Evolutionary conservation across 352 stramenopile genomes (phyloP).

Genomic region (Phytopythium delawarense): DNA sequence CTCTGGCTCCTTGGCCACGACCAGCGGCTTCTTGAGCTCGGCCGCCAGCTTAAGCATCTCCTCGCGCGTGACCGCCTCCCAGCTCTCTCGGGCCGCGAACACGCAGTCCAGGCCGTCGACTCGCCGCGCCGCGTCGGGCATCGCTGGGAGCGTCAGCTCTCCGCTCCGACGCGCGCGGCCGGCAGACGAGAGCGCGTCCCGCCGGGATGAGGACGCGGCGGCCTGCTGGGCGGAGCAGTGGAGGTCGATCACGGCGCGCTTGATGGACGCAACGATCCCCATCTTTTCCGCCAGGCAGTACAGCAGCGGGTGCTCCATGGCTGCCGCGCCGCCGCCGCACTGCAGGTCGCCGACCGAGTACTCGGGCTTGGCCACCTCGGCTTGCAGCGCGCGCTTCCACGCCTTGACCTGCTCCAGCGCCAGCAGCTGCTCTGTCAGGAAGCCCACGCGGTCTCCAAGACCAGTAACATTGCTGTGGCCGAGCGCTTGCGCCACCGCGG

Average conservation of each 20-base stretch:
- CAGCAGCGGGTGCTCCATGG: conserved; percentile 30
- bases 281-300: conserved; percentile 53
- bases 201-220: conserved; percentile 14
- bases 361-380: conserved; percentile 43
- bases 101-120: conserved; percentile 39
- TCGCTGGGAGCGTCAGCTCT: not conserved
- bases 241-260: conserved; percentile 55
- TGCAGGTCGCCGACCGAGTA: conserved; percentile 40
- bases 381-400: conserved; percentile 51
- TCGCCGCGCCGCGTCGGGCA: not conserved
- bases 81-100: conserved; percentile 30
- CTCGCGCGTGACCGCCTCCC: conserved; percentile 64
- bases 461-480: conserved; percentile 12
- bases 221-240: conserved; percentile 39
- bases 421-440: conserved; percentile 45
- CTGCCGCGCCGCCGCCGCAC: conserved; percentile 8
- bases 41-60: conserved; percentile 58
- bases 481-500: not conserved
- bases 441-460: conserved; percentile 41
- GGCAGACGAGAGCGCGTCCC: conserved; percentile 1
- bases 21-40: conserved; percentile 35
- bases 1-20: conserved; percentile 10
- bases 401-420: conserved; percentile 37
- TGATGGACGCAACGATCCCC: conserved; percentile 41
- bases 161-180: not conserved